These are phyloP conservation scores for Gossypium bickii DNA, from an alignment of 345 rosid species.

Conservation along the genomic window DNA sequence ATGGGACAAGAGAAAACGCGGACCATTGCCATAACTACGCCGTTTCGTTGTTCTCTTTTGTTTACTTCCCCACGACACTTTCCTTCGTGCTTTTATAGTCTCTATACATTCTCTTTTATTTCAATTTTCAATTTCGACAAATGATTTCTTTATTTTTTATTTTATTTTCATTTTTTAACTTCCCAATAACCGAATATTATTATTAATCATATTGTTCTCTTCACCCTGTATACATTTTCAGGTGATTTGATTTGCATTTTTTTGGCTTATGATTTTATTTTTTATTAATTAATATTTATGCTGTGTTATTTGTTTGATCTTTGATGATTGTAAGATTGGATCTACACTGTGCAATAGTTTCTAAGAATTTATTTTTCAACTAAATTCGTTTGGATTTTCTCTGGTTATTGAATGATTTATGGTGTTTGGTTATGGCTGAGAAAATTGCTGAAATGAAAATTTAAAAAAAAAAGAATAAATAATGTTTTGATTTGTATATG, in stretches of 20 bases:
- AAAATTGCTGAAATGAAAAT: neutral
- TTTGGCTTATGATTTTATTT: neutral
- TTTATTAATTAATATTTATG: neutral
- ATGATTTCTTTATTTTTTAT: neutral
- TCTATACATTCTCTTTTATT: neutral
- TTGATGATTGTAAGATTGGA: neutral
- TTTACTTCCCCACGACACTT: neutral
- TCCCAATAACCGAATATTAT: neutral
- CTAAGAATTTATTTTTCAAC: neutral
- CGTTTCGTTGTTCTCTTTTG: conserved; percentile 10
- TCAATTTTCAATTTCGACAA: neutral
- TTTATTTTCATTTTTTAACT: neutral
- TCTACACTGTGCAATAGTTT: conserved; percentile 1
- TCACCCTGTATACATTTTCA: neutral
- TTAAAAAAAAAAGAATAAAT: neutral
- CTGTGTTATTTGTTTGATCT: neutral
- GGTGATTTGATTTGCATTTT: conserved; percentile 6
- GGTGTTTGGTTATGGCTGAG: neutral
- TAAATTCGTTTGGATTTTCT: neutral
- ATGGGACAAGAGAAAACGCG: conserved; percentile 19
- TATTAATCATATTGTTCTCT: neutral
- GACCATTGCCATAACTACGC: conserved; percentile 16
- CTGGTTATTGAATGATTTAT: neutral
- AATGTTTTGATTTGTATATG: neutral
- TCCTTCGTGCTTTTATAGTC: neutral